Evolutionary conservation across 148 eudicot species (phyloP).

Genomic region (Pouteria glomerata): DNA sequence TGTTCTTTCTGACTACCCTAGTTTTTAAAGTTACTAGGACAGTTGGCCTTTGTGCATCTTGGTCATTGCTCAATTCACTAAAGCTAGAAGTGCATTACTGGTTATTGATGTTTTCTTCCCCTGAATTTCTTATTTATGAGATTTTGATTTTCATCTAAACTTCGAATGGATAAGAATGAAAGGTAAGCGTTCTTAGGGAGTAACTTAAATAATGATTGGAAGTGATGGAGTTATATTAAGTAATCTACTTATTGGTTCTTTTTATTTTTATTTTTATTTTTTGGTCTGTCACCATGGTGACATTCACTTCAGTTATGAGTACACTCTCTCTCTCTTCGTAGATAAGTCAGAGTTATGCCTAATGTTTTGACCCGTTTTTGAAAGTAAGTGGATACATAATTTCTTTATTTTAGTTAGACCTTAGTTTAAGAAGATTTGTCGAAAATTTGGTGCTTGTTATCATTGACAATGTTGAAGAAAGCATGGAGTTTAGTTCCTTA

Average conservation of each 20-base stretch:
- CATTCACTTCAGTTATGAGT: background rate
- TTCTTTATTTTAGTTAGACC: background rate
- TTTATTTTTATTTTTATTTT: background rate
- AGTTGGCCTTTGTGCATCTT: background rate
- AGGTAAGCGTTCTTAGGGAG: background rate
- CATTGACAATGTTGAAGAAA: no score
- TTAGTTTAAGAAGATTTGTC: no score
- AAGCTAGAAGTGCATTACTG: background rate
- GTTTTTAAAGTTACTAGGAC: background rate
- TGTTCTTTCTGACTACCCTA: background rate
- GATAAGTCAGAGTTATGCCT: background rate
- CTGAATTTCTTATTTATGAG: background rate
- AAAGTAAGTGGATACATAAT: background rate
- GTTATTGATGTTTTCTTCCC: background rate
- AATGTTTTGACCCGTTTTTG: background rate
- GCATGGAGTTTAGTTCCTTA: no score
- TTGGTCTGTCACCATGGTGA: constrained; percentile 2
- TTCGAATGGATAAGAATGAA: background rate
- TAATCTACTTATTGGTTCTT: no score
- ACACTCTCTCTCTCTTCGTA: background rate
- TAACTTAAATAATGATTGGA: background rate
- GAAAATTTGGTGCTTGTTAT: no score
- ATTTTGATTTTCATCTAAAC: background rate
- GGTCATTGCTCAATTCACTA: background rate
- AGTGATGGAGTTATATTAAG: background rate